Evolutionary conservation across 768 basidiomycete genomes (phyloP).

Genomic region (Leccinellum albellum): DNA sequence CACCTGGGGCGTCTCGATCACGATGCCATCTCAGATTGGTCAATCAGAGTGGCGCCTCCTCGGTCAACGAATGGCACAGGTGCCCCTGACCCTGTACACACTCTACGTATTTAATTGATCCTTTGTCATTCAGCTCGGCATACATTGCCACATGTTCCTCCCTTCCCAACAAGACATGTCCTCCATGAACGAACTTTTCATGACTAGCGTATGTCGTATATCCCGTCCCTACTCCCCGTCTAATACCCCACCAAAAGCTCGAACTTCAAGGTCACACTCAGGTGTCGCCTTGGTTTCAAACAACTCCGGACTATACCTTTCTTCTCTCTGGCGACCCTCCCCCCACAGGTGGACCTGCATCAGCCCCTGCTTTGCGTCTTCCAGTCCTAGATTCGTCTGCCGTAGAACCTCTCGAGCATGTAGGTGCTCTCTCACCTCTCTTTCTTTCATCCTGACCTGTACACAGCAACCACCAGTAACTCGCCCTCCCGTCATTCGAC

Average conservation of each 20-base stretch:
- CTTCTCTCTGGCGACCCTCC: conserved; percentile 42
- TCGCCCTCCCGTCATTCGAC: conserved; percentile 24
- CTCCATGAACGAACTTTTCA: conserved; percentile 46
- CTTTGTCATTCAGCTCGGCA: conserved; percentile 39
- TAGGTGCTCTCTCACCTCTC: neutral
- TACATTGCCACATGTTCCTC: conserved; percentile 58
- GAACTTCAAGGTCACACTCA: conserved; percentile 22
- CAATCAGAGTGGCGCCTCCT: conserved; percentile 41
- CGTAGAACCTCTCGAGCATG: conserved; percentile 12
- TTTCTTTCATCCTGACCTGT: conserved; percentile 9
- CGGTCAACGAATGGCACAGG: conserved; percentile 44
- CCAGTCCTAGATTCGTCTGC: conserved; percentile 11
- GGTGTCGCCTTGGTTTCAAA: conserved; percentile 39
- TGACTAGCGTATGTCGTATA: conserved; percentile 36
- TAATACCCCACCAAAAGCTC: conserved; percentile 12
- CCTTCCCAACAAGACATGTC: conserved; percentile 44
- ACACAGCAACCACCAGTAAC: conserved; percentile 1
- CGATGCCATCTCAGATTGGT: conserved; percentile 27
- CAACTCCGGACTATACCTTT: conserved; percentile 36
- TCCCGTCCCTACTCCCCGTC: neutral
- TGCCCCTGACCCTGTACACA: conserved; percentile 23
- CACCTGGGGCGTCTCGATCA: conserved; percentile 22
- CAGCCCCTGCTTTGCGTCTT: neutral
- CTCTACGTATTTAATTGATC: conserved; percentile 16
- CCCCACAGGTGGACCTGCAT: conserved; percentile 2